Evolutionary conservation across 2,329 filamentous ascomycete genomes (phyloP), one percentile per base, ranked within the genome.

Genomic region (Bipolaris oryzae): DNA sequence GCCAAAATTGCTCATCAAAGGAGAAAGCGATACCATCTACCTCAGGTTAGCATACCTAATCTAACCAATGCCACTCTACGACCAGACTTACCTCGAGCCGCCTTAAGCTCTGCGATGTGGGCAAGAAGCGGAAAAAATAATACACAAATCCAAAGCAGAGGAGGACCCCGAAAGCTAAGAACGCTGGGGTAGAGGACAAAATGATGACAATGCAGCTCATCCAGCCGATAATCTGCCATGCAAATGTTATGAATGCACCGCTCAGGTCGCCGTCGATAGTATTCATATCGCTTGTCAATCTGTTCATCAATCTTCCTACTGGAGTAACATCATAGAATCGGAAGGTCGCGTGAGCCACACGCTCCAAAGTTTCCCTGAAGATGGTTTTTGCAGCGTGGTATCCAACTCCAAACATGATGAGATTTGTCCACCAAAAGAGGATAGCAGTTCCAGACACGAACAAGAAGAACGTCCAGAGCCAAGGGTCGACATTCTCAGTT

Each of bases 291-390:
- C 91, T 91, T 0, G 92, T 96, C 58, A 97, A 82, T 7, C 93
- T 86, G 73, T 97, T 97, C 90, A 96, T 96, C 59, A 97, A 80
- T 44, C 93, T 86, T 0, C 93, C 93, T 0, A 96, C 88, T 0
- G 93, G 93, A 0, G 93, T 96, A 3, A 91, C 87, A 71, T 97
- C 93, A 77, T 96, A 95, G 75, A 93, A 97, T 1, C 92, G 87
- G 77, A 97, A 96, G 0, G 89, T 93, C 0, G 92, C 90, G 66
- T 87, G 85, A 70, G 89, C 89, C 47, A 96, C 90, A 49, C 84
- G 85, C 1, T 83, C 78, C 77, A 96, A 86, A 18, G 91, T 90
- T 37, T 86, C 82, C 58, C 80, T 81, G 76, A 96, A 96, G 47
- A 97, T 84, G 6, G 81, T 79, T 65, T 89, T 90, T 0, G 90